Percentiles rank a stretch among this genome's conserved stretches.
These are phyloP conservation scores for Omphalotus guepiniiformis DNA, from an alignment of 768 basidiomycete genomes.

Conservation along the genomic window DNA sequence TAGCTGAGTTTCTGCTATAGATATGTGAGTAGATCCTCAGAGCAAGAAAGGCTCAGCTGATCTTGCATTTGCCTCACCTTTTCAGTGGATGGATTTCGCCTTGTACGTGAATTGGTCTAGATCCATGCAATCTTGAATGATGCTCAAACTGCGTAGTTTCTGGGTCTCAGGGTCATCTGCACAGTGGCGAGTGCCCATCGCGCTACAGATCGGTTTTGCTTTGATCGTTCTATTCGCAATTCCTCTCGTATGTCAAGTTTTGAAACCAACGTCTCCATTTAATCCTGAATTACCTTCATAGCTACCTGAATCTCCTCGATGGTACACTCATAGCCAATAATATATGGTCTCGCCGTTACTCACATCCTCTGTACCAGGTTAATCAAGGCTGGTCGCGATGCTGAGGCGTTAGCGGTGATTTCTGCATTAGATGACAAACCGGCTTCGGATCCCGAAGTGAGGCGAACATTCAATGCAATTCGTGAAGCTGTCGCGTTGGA, in stretches of 20 bases:
- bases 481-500: conserved; percentile 49
- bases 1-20: background rate
- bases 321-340: conserved; percentile 26
- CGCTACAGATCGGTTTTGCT: conserved; percentile 54
- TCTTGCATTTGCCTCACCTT: background rate
- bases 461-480: conserved; percentile 50
- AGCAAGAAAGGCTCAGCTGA: too few species aligned
- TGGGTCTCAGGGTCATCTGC: conserved; percentile 47
- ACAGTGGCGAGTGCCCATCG: conserved; percentile 62
- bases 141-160: conserved; percentile 29
- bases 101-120: conserved; percentile 34
- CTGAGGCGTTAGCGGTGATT: conserved; percentile 56
- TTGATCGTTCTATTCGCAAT: conserved; percentile 48
- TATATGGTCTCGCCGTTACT: background rate
- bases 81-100: conserved; percentile 61
- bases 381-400: conserved; percentile 47
- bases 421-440: conserved; percentile 56
- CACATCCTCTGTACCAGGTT: conserved; percentile 33
- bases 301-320: conserved; percentile 59
- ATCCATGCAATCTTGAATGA: background rate
- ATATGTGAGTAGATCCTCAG: too few species aligned
- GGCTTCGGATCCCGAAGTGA: conserved; percentile 40
- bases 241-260: conserved; percentile 42
- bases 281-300: conserved; percentile 15
- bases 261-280: background rate